Conservation (phyloP, 1,139 yeast species). For the Kodamaea sp. region DNA sequence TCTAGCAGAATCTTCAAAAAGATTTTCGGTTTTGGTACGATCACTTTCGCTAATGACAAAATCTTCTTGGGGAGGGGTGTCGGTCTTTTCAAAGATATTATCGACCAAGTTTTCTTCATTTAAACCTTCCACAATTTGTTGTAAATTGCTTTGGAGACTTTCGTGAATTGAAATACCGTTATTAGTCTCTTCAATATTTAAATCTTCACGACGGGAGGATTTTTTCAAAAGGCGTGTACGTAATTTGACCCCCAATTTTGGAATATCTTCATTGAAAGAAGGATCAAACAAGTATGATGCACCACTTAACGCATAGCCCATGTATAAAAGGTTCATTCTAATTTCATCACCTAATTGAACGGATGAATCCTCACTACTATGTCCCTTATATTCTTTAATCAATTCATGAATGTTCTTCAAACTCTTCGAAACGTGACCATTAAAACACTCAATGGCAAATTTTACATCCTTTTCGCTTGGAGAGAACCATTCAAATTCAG, state of each 20-base stretch:
- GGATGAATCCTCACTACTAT: slow-evolving; percentile 17
- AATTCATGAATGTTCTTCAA: slow-evolving; percentile 40
- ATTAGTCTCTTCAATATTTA: not conserved
- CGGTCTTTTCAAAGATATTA: not conserved
- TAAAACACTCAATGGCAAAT: slow-evolving; percentile 61
- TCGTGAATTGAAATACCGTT: slow-evolving; percentile 18
- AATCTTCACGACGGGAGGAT: not conserved
- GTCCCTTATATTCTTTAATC: slow-evolving; percentile 1
- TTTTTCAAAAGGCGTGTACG: slow-evolving; percentile 1
- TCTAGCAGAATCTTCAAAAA: slow-evolving; percentile 27
- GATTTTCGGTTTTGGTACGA: not conserved
- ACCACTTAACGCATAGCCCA: slow-evolving; percentile 69
- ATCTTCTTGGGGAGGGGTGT: not conserved
- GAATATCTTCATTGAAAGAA: slow-evolving; percentile 45
- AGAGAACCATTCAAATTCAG: slow-evolving; percentile 69
- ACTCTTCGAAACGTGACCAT: slow-evolving; percentile 43
- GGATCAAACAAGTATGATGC: slow-evolving; percentile 77
- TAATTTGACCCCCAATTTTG: slow-evolving; percentile 23
- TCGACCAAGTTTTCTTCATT: slow-evolving; percentile 10
- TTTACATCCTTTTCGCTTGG: slow-evolving; percentile 58
- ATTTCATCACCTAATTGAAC: slow-evolving; percentile 44
- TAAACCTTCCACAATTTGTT: slow-evolving; percentile 39
- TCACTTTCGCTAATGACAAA: not conserved
- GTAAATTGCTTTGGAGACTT: slow-evolving; percentile 34
- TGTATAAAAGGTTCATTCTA: slow-evolving; percentile 51